A percentile compares a stretch with the other conserved stretches of the same genome.
Evolutionary conservation across 2,329 filamentous ascomycete genomes (phyloP).

Genomic region (Paecilomyces niveus): DNA sequence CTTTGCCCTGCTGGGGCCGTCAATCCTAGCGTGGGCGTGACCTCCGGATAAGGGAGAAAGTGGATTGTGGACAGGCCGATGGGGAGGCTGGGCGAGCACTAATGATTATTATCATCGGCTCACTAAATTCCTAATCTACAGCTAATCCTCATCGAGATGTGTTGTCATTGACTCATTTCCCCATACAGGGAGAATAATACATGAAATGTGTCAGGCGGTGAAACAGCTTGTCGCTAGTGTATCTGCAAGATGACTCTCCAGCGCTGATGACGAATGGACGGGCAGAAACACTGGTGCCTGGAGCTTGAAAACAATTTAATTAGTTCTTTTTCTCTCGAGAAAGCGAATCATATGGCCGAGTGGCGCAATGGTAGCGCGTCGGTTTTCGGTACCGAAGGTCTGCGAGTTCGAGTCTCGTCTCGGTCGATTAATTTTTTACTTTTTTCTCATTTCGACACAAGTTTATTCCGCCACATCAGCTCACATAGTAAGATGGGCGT

Average conservation of each 20-base stretch:
- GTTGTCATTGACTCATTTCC: neutral
- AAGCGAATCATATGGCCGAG: no score
- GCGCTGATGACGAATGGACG: neutral
- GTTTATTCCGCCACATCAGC: no score
- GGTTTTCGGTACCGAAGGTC: no score
- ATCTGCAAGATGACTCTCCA: neutral
- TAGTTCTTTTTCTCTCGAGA: no score
- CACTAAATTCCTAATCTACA: neutral
- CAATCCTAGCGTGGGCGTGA: neutral
- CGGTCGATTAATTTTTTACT: no score
- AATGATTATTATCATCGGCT: neutral
- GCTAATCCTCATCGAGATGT: neutral
- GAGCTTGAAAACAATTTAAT: no score
- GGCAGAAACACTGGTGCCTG: neutral
- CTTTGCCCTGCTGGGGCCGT: neutral
- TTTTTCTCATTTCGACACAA: no score
- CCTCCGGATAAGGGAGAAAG: neutral
- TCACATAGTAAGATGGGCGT: no score
- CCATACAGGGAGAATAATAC: neutral
- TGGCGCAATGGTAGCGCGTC: no score
- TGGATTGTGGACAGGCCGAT: neutral
- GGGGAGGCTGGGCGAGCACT: neutral
- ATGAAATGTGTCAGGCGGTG: neutral
- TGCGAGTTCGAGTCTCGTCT: no score
- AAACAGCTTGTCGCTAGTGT: neutral